phyloP scores from a whole-genome alignment of 1,284 basidiomycete genomes.

The Ceratorhiza oryzae-sativae region DNA sequence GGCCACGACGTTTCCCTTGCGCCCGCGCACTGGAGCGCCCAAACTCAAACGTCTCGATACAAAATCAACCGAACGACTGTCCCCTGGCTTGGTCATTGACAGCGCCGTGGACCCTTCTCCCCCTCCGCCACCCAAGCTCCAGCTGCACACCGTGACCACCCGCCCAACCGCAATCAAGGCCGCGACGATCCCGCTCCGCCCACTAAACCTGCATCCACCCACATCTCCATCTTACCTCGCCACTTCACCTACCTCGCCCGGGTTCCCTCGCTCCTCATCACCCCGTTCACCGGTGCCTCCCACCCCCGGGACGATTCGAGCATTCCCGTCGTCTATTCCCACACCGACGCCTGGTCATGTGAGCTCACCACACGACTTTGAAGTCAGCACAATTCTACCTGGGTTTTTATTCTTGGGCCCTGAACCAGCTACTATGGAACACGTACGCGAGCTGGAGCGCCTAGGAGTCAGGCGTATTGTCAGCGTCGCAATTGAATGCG shows the following conservation, averaged over 20 bases:
- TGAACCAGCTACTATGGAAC: conserved; percentile 75
- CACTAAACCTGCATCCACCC: conserved; percentile 69
- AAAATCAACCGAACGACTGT: conserved; percentile 61
- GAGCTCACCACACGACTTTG: conserved; percentile 65
- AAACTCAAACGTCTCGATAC: conserved; percentile 67
- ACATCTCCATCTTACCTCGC: conserved; percentile 62
- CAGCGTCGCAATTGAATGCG: conserved; percentile 91
- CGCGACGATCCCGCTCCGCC: conserved; percentile 54
- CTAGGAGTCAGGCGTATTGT: conserved; percentile 88
- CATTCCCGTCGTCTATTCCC: conserved; percentile 60
- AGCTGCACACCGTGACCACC: conserved; percentile 16
- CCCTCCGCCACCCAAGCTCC: conserved; percentile 47
- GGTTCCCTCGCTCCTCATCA: conserved; percentile 45
- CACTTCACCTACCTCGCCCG: conserved; percentile 50
- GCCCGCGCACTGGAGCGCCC: conserved; percentile 52
- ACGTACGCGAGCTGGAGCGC: conserved; percentile 73
- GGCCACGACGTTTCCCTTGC: conserved; percentile 30
- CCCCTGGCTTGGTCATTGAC: conserved; percentile 62
- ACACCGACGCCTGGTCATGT: conserved; percentile 57
- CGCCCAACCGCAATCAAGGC: conserved; percentile 44
- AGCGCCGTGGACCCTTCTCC: conserved; percentile 64
- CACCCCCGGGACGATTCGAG: conserved; percentile 67
- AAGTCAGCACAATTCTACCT: conserved; percentile 87
- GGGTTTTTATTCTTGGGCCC: conserved; percentile 91
- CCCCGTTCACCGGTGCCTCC: conserved; percentile 52